phyloP scores from a whole-genome alignment of 345 rosid species.

The Ailanthus altissimus region DNA sequence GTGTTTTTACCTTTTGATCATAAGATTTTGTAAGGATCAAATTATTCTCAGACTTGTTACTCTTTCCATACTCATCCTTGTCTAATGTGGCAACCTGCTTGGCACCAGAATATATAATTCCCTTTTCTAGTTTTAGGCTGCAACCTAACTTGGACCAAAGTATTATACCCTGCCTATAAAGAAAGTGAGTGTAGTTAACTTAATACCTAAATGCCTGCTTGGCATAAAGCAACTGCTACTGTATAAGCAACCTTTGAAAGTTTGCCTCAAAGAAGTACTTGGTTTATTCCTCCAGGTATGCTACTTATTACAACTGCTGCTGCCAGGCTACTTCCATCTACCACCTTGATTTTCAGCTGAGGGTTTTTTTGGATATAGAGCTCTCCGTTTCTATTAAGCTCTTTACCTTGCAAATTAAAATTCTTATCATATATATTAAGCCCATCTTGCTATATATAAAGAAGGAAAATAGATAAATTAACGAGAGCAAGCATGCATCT shows the following conservation, averaged over 20 bases:
- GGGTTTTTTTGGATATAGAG: conserved; percentile 3
- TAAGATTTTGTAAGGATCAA: no score
- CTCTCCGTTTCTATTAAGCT: conserved; percentile 12
- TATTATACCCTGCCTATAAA: no score
- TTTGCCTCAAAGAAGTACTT: conserved; percentile 16
- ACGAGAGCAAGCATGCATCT: no score
- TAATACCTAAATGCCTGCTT: conserved; percentile 3
- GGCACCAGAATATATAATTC: no score
- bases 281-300: conserved; percentile 18
- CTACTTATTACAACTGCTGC: conserved; percentile 13
- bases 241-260: conserved; percentile 18
- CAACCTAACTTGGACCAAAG: no score
- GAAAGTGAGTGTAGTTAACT: no score
- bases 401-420: not conserved
- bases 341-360: conserved; percentile 14
- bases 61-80: not conserved
- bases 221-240: conserved; percentile 1
- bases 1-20: no score
- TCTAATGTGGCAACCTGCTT: not conserved
- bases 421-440: no score
- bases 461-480: no score
- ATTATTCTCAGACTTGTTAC: no score
- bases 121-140: no score
- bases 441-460: no score
- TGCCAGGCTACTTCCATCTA: conserved; percentile 18